Percentiles rank a stretch among this genome's conserved stretches.
These are phyloP conservation scores for Ophiocordyceps australis DNA, from an alignment of 2,329 filamentous ascomycete species.

Conservation along the genomic window DNA sequence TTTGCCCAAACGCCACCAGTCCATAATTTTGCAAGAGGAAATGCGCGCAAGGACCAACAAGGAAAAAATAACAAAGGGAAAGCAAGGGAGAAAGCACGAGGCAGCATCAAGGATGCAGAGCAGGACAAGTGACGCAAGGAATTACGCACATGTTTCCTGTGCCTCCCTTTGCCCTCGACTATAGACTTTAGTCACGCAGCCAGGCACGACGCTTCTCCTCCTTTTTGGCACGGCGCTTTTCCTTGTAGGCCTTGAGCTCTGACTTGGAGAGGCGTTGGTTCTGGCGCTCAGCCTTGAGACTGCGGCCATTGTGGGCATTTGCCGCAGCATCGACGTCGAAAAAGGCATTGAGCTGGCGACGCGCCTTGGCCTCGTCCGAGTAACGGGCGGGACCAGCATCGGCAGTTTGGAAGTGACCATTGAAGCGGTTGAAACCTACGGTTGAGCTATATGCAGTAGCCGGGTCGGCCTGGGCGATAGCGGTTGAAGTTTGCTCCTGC, in stretches of 20 bases:
- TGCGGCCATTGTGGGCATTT: slow-evolving; percentile 76
- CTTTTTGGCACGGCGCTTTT: slow-evolving; percentile 76
- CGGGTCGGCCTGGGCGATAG: slow-evolving; percentile 9
- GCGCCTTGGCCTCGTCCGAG: slow-evolving; percentile 74
- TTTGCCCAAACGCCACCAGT: no score
- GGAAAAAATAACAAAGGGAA: background rate
- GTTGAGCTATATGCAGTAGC: slow-evolving; percentile 42
- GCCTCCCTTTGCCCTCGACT: no score
- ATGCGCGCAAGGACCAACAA: no score
- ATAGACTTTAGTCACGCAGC: slow-evolving; percentile 52
- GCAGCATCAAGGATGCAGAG: no score
- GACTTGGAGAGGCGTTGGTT: slow-evolving; percentile 70
- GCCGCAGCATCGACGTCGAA: slow-evolving; percentile 93
- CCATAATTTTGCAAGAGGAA: no score
- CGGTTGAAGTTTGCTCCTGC: slow-evolving; percentile 11
- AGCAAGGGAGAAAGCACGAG: background rate
- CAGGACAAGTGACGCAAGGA: no score
- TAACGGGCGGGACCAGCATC: slow-evolving; percentile 56
- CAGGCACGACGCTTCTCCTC: slow-evolving; percentile 89
- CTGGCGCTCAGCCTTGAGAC: slow-evolving; percentile 77
- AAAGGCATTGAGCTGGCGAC: slow-evolving; percentile 78
- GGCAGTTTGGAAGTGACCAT: slow-evolving; percentile 59
- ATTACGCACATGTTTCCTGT: no score
- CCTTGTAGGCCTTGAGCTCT: slow-evolving; percentile 80
- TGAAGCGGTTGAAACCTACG: slow-evolving; percentile 81